Base-by-base conservation (phyloP, 495 filamentous ascomycete species). In the Friedmanniomyces simplex region DNA sequence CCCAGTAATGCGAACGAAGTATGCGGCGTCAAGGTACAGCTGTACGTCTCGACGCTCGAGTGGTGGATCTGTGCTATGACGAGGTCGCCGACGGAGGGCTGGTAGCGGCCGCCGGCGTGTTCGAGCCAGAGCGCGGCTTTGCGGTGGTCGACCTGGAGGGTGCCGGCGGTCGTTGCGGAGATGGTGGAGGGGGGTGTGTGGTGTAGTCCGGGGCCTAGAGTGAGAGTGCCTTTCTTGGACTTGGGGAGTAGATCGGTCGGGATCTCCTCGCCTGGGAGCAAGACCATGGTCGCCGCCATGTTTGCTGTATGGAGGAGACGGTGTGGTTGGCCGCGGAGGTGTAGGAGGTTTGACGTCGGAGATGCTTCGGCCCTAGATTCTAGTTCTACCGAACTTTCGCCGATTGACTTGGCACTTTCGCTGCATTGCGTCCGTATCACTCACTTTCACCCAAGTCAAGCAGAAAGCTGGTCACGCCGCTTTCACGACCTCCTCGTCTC, bases 71-170 rank as follows among this genome's bases (percentile, higher is more conserved):
- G 87, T 26, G 87, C 90, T 63, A 98, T 86, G 54, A 98, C 79
- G 14, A 93, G 78, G 72, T 98, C 93, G 66, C 82, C 81, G 39
- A 73, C 69, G 12, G 81, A 77, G 8, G 93, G 89, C 48, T 83
- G 80, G 66, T 97, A 98, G 43, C 85, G 78, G 45, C 83, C 81
- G 48, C 76, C 76, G 58, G 82, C 80, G 60, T 76, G 77, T 56
- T 91, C 87, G 48, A 90, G 71, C 85, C 87, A 91, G 58, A 88
- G 75, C 1, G 84, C 84, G 67, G 89, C 88, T 69, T 91, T 89
- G 68, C 79, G 82, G 47, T 70, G 72, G 68, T 97, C 89, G 28
- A 82, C 82, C 32, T 82, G 78, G 20, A 97, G 73, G 24, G 86
- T 72, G 34, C 94, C 93, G n/a, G 89, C 83, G 52, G 87, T 80